phyloP scores from a whole-genome alignment of 129 eudicot genomes.

The Oenanthe sinensis region DNA sequence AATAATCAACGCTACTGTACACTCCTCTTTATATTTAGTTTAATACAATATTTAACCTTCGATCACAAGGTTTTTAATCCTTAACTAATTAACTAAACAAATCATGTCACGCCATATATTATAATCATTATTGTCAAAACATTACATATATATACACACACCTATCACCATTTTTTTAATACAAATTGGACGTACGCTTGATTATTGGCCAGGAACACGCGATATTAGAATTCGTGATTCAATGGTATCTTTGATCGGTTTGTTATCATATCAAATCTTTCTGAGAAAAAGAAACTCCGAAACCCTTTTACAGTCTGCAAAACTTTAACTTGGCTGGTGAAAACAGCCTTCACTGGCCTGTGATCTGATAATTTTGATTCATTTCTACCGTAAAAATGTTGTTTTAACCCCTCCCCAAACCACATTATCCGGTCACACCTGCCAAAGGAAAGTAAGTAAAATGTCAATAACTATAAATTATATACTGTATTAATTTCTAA shows the following conservation, averaged over 20 bases:
- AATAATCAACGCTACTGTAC: slow-evolving; percentile 9
- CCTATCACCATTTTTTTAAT: neutral
- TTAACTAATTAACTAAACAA: neutral
- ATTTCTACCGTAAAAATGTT: slow-evolving; percentile 32
- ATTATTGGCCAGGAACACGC: slow-evolving; percentile 8
- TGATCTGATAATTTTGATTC: slow-evolving; percentile 64
- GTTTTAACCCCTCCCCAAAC: slow-evolving; percentile 56
- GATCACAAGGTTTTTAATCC: neutral
- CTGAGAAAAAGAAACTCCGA: slow-evolving; percentile 23
- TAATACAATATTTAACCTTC: slow-evolving; percentile 12
- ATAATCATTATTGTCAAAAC: neutral
- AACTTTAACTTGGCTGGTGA: slow-evolving; percentile 33
- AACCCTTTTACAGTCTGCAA: slow-evolving; percentile 19
- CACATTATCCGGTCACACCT: slow-evolving; percentile 79
- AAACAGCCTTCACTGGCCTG: slow-evolving; percentile 57
- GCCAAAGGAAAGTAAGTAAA: neutral
- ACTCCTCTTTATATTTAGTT: neutral
- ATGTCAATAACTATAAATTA: neutral
- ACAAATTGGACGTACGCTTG: slow-evolving; percentile 18
- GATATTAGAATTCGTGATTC: neutral
- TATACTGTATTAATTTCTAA: neutral
- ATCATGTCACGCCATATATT: slow-evolving; percentile 1
- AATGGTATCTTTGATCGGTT: slow-evolving; percentile 12
- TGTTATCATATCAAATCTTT: slow-evolving; percentile 21
- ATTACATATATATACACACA: neutral